Conservation (phyloP, 1,284 basidiomycete species). For the Melampsora americana region DNA sequence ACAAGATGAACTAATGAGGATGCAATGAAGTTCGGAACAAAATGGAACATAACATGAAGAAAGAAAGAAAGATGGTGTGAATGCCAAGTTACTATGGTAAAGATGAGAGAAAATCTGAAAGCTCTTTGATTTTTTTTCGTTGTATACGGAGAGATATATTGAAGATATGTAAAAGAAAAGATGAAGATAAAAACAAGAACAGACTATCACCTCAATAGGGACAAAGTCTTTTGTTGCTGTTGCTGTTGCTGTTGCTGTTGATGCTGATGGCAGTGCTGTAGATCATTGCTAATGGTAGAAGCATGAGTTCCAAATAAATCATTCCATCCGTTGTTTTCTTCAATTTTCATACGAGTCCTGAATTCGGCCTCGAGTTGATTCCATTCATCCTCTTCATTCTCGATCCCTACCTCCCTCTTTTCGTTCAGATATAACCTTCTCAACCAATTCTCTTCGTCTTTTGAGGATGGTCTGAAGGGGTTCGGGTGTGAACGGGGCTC, state of each 20-base stretch:
- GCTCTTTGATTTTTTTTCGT: no score
- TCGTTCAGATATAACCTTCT: not conserved
- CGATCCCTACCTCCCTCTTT: not conserved
- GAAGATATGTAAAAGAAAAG: not conserved
- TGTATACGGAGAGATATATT: no score
- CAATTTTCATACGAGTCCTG: not conserved
- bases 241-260: not conserved
- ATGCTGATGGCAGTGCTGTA: not conserved
- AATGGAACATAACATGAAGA: no score
- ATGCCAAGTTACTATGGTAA: no score
- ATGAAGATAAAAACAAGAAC: not conserved
- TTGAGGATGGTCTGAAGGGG: not conserved
- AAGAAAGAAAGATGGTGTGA: no score
- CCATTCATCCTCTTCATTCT: constrained; percentile 4
- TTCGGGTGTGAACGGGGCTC: not conserved
- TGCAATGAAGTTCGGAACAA: no score
- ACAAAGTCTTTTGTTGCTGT: not conserved
- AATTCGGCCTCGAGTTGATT: constrained; percentile 5
- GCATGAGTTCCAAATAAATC: no score
- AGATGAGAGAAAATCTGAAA: no score
- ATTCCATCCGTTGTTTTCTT: no score
- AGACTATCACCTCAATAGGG: not conserved
- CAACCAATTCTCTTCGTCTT: no score
- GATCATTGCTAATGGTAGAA: not conserved
- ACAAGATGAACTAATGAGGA: no score